Evolutionary conservation across 495 filamentous ascomycete species (phyloP).

Genomic region (Neurospora sp.): DNA sequence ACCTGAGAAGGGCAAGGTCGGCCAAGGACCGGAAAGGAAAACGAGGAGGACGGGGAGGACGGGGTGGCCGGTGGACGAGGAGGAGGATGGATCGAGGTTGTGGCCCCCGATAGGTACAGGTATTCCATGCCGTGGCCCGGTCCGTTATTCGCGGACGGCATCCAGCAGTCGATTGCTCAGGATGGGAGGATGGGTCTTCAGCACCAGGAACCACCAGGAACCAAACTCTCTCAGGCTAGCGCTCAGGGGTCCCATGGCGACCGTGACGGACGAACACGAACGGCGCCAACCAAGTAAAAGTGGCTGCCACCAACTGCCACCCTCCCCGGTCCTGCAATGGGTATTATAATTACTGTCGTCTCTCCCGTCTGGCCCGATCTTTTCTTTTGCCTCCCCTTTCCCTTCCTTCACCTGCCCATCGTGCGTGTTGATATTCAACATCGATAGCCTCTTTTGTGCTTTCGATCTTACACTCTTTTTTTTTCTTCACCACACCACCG

Average conservation of each 20-base stretch:
- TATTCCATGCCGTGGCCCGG: background rate
- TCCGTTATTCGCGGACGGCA: background rate
- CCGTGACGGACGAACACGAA: slow-evolving; percentile 1
- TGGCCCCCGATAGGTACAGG: background rate
- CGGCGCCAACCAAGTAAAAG: slow-evolving; percentile 12
- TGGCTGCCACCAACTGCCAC: slow-evolving; percentile 8
- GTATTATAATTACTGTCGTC: slow-evolving; percentile 8
- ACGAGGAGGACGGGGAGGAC: background rate
- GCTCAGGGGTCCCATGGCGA: background rate
- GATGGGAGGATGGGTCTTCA: background rate
- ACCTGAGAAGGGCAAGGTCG: background rate
- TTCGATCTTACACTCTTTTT: slow-evolving; percentile 32
- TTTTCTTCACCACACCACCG: slow-evolving; percentile 52
- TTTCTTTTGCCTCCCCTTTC: slow-evolving; percentile 25
- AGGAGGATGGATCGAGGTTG: background rate
- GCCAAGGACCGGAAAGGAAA: background rate
- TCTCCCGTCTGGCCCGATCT: slow-evolving; percentile 2
- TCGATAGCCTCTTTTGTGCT: slow-evolving; percentile 44
- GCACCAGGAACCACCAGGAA: background rate
- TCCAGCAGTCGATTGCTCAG: background rate
- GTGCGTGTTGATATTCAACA: slow-evolving; percentile 38
- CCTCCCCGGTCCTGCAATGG: slow-evolving; percentile 8
- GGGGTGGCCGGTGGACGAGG: background rate
- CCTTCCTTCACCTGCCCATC: slow-evolving; percentile 30
- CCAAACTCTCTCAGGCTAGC: background rate